These are phyloP conservation scores for Pseudocercospora musae DNA, from an alignment of 2,329 filamentous ascomycete species.

Conservation along the genomic window DNA sequence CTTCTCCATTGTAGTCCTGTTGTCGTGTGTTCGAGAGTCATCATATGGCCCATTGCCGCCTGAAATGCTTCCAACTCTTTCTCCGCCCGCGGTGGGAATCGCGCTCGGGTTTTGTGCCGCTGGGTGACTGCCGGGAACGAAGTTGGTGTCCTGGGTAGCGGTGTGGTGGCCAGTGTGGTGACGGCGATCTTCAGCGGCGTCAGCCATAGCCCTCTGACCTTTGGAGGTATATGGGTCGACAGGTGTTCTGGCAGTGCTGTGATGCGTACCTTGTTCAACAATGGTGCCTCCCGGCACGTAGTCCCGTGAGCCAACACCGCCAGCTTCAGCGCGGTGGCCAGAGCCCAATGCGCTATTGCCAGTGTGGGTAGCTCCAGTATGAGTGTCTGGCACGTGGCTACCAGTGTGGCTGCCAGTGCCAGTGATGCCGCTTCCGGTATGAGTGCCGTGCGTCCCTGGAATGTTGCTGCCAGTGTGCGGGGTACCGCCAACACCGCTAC, in stretches of 20 bases:
- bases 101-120: slow-evolving; percentile 25
- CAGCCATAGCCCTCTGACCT: slow-evolving; percentile 18
- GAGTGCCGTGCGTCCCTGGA: background rate
- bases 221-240: slow-evolving; percentile 19
- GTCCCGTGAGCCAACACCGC: slow-evolving; percentile 5
- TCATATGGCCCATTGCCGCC: slow-evolving; percentile 1
- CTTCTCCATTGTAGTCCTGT: slow-evolving; percentile 17
- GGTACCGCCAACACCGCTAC: background rate
- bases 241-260: slow-evolving; percentile 8
- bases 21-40: slow-evolving; percentile 4
- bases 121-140: slow-evolving; percentile 18
- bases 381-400: slow-evolving; percentile 4
- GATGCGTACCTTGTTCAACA: slow-evolving; percentile 7
- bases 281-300: slow-evolving; percentile 4
- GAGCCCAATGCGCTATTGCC: slow-evolving; percentile 1
- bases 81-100: slow-evolving; percentile 31
- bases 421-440: background rate
- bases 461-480: background rate
- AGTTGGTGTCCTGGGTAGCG: slow-evolving; percentile 4
- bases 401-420: background rate
- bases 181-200: slow-evolving; percentile 8
- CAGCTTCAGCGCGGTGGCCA: slow-evolving; percentile 12
- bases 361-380: background rate
- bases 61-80: slow-evolving; percentile 19
- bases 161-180: background rate